phyloP scores from a whole-genome alignment of 495 filamentous ascomycete genomes.

The Penicillium canescens region DNA sequence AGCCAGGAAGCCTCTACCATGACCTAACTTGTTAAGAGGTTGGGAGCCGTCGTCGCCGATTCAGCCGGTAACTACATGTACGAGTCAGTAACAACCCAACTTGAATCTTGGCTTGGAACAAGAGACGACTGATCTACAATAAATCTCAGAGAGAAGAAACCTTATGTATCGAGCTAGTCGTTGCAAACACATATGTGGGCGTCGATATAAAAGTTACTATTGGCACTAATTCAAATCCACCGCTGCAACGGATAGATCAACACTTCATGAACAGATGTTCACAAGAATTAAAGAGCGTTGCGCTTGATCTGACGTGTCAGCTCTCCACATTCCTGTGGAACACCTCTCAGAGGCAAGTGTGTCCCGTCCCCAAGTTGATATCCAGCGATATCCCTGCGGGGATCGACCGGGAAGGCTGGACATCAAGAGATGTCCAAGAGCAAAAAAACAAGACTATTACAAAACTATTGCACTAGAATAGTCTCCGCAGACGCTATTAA shows the following conservation, averaged over 20 bases:
- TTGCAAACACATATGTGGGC: not conserved
- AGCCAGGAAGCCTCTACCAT: no score
- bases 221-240: not conserved
- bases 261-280: not conserved
- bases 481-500: not conserved
- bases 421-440: not conserved
- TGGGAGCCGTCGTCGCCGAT: no score
- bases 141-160: no score
- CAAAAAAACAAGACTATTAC: not conserved
- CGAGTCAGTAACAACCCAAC: no score
- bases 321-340: not conserved
- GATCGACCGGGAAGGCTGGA: not conserved
- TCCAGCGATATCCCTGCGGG: not conserved
- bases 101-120: no score
- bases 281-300: not conserved
- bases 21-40: no score
- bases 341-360: not conserved
- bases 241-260: conserved; percentile 1
- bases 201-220: not conserved
- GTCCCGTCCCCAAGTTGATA: not conserved
- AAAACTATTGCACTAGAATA: not conserved
- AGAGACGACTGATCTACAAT: no score
- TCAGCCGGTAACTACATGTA: no score
- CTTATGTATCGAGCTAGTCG: not conserved
- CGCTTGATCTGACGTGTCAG: not conserved